Evolutionary conservation across 805 yeast genomes (phyloP).

Genomic region (Starmerella potacharoeniae): DNA sequence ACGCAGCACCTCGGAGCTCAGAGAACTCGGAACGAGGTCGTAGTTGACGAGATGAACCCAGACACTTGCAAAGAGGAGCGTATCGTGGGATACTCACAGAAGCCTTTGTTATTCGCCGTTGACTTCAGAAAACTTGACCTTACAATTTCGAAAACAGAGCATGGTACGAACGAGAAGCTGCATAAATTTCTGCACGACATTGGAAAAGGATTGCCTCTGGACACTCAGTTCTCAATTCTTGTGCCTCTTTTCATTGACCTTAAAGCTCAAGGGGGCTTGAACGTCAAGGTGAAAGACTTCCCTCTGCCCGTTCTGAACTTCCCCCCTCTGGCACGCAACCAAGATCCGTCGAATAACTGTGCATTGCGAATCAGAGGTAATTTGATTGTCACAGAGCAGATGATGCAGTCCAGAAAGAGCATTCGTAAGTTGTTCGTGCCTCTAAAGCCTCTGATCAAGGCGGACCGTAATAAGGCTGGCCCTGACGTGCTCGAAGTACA

Average conservation of each 20-base stretch:
- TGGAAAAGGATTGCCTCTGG: conserved; percentile 76
- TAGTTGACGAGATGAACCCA: conserved; percentile 25
- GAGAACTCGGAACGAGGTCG: conserved; percentile 29
- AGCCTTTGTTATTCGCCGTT: conserved; percentile 45
- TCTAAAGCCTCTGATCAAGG: conserved; percentile 36
- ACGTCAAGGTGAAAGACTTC: conserved; percentile 50
- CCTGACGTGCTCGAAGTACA: conserved; percentile 51
- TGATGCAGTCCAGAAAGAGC: conserved; percentile 40
- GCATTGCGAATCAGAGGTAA: conserved; percentile 45
- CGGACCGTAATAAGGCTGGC: conserved; percentile 31
- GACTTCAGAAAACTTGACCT: conserved; percentile 41
- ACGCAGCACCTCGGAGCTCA: conserved; percentile 29
- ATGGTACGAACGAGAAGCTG: conserved; percentile 39
- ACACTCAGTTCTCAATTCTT: conserved; percentile 53
- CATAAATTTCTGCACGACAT: conserved; percentile 53
- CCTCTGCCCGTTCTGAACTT: conserved; percentile 73
- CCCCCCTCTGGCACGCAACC: conserved; percentile 39
- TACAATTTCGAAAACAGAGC: conserved; percentile 39
- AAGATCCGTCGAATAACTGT: conserved; percentile 23
- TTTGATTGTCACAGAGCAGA: conserved; percentile 56
- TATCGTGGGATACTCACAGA: conserved; percentile 37
- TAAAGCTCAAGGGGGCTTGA: conserved; percentile 21
- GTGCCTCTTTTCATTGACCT: conserved; percentile 50
- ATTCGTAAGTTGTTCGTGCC: conserved; percentile 54
- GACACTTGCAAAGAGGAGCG: conserved; percentile 36